These are phyloP conservation scores for Botrytis pseudocinerea DNA, from an alignment of 2,329 filamentous ascomycete genomes.

Conservation along the genomic window DNA sequence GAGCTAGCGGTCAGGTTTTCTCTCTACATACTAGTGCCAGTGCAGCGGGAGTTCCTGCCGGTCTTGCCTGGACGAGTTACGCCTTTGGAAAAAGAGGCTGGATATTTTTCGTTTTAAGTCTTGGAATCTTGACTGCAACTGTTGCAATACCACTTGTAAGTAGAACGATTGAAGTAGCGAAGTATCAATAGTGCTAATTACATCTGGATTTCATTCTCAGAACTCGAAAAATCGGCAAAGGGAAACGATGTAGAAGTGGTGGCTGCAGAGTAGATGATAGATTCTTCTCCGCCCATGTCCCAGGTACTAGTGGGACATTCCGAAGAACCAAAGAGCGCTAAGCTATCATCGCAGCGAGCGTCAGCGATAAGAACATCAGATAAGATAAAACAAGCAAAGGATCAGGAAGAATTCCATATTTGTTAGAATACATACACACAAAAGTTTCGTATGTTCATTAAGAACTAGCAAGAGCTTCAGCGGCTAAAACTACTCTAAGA, in stretches of 20 bases:
- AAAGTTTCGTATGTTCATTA: background rate
- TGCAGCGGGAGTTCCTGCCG: slow-evolving; percentile 26
- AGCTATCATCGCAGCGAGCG: background rate
- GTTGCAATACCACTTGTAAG: slow-evolving; percentile 21
- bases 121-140: slow-evolving; percentile 25
- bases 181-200: background rate
- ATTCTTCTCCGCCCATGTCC: background rate
- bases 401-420: background rate
- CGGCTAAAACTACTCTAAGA: background rate
- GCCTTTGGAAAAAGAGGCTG: slow-evolving; percentile 24
- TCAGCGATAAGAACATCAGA: background rate
- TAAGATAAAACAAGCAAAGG: background rate
- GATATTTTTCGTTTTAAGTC: slow-evolving; percentile 23
- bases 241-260: background rate
- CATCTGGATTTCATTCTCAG: slow-evolving; percentile 11
- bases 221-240: background rate
- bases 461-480: background rate
- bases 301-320: background rate
- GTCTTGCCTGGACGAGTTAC: slow-evolving; percentile 25
- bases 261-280: background rate
- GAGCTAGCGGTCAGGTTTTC: slow-evolving; percentile 27
- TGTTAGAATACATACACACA: background rate
- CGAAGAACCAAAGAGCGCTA: background rate
- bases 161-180: background rate
- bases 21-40: slow-evolving; percentile 25